Evolutionary conservation across 2,329 filamentous ascomycete species (phyloP).

Genomic region (Reticulascus tulasneorum): DNA sequence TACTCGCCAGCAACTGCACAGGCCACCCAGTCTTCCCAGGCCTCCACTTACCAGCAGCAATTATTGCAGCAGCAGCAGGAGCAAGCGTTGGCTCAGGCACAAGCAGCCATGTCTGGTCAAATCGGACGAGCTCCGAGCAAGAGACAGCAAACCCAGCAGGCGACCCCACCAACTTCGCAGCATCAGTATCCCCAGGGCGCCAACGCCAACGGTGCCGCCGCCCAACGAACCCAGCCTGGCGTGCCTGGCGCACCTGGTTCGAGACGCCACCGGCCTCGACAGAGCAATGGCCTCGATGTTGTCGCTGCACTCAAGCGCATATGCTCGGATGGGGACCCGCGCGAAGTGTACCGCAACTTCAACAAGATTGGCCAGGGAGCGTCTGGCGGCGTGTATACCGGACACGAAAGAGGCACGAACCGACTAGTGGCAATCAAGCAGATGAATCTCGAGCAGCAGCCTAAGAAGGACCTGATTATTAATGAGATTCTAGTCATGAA

Average conservation of each 20-base stretch:
- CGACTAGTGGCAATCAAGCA: conserved; percentile 96
- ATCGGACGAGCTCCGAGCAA: conserved; percentile 73
- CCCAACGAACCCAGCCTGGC: conserved; percentile 32
- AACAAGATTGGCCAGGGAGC: conserved; percentile 97
- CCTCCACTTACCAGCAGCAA: conserved; percentile 56
- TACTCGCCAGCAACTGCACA: conserved; percentile 44
- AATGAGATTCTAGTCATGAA: conserved; percentile 99
- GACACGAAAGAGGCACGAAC: conserved; percentile 79
- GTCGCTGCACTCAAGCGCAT: conserved; percentile 80
- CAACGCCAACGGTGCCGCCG: conserved; percentile 23
- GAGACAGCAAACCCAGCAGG: conserved; percentile 51
- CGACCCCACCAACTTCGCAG: conserved; percentile 50
- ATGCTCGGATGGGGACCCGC: conserved; percentile 85
- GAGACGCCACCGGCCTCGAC: conserved; percentile 71
- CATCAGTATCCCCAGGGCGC: conserved; percentile 15
- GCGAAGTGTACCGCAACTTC: conserved; percentile 78
- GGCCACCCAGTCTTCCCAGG: conserved; percentile 33
- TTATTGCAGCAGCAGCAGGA: conserved; percentile 79
- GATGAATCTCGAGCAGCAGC: conserved; percentile 98
- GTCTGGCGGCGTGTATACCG: conserved; percentile 91
- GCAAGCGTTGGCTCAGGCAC: conserved; percentile 73
- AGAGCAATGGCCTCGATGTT: conserved; percentile 79
- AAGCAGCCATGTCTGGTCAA: conserved; percentile 70
- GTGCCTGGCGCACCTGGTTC: conserved; percentile 33
- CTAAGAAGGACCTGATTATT: conserved; percentile 98